Evolutionary conservation across 768 basidiomycete species (phyloP).

Genomic region (Dendrothele bispora): DNA sequence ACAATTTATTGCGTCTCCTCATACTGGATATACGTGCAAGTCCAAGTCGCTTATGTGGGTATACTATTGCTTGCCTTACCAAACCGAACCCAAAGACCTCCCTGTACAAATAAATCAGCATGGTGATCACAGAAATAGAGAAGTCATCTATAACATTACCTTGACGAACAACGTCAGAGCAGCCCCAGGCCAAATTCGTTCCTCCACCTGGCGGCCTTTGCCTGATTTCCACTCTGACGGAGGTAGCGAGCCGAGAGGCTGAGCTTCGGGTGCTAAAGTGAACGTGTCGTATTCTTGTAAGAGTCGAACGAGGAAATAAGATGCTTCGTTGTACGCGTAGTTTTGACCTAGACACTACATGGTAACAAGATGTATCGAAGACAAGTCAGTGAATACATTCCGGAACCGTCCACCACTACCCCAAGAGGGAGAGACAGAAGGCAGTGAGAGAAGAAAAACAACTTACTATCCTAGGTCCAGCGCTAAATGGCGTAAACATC

Average conservation of each 20-base stretch:
- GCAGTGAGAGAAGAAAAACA: neutral
- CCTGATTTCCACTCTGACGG: slow-evolving; percentile 55
- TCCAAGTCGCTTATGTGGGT: too few relatives aligned
- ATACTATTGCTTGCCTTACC: too few relatives aligned
- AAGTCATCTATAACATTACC: slow-evolving; percentile 40
- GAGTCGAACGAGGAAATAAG: slow-evolving; percentile 69
- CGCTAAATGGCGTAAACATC: slow-evolving; percentile 76
- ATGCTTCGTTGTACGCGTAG: slow-evolving; percentile 75
- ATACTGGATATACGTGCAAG: too few relatives aligned
- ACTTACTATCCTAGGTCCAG: slow-evolving; percentile 60
- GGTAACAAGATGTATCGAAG: slow-evolving; percentile 1
- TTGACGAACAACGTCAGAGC: slow-evolving; percentile 69
- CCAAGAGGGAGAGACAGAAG: neutral
- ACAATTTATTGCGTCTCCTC: too few relatives aligned
- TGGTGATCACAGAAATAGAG: neutral
- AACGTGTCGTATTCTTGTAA: slow-evolving; percentile 66
- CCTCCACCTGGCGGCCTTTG: slow-evolving; percentile 50
- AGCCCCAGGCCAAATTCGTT: slow-evolving; percentile 62
- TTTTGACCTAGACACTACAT: slow-evolving; percentile 70
- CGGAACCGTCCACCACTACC: neutral
- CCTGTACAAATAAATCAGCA: neutral
- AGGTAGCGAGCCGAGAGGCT: slow-evolving; percentile 62
- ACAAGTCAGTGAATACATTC: neutral
- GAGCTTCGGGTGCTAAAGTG: slow-evolving; percentile 57
- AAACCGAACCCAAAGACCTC: slow-evolving; percentile 3